phyloP scores from a whole-genome alignment of 2,329 filamentous ascomycete species.

The Arthrobotrys musiformis region DNA sequence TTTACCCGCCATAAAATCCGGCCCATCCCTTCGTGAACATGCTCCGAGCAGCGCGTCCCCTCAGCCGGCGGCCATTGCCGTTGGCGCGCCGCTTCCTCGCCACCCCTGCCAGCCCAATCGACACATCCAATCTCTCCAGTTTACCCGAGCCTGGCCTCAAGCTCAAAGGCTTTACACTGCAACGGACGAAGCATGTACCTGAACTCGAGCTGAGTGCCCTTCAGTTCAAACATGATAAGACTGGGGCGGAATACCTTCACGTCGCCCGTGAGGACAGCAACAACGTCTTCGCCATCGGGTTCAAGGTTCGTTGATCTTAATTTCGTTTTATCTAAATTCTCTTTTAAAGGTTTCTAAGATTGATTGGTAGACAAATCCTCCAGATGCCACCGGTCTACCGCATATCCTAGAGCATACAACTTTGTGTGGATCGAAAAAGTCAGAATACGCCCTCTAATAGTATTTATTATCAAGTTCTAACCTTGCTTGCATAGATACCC shows the following conservation, averaged over 20 bases:
- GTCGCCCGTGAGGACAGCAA: constrained; percentile 95
- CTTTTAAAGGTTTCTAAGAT: constrained; percentile 52
- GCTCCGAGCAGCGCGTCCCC: constrained; percentile 37
- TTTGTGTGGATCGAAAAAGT: constrained; percentile 94
- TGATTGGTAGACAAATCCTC: constrained; percentile 78
- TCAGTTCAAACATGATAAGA: constrained; percentile 92
- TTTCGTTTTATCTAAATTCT: constrained; percentile 9
- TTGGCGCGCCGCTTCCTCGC: constrained; percentile 64
- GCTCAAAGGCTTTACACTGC: constrained; percentile 91
- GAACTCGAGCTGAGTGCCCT: constrained; percentile 93
- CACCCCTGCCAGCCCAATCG: constrained; percentile 60
- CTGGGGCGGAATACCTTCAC: constrained; percentile 93
- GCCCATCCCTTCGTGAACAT: constrained; percentile 10
- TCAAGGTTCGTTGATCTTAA: constrained; percentile 70
- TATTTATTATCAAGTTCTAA: not conserved
- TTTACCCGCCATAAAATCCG: not conserved
- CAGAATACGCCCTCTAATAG: constrained; percentile 60
- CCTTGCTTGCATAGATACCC: constrained; percentile 74
- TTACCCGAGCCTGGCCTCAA: constrained; percentile 84
- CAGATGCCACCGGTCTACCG: constrained; percentile 93
- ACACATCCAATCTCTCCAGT: constrained; percentile 78
- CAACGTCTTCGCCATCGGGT: constrained; percentile 99
- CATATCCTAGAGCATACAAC: constrained; percentile 99
- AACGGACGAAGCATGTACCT: constrained; percentile 88
- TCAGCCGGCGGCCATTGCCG: constrained; percentile 56